These are phyloP conservation scores for Corinectria fuckeliana DNA, from an alignment of 2,329 filamentous ascomycete species.

Conservation along the genomic window DNA sequence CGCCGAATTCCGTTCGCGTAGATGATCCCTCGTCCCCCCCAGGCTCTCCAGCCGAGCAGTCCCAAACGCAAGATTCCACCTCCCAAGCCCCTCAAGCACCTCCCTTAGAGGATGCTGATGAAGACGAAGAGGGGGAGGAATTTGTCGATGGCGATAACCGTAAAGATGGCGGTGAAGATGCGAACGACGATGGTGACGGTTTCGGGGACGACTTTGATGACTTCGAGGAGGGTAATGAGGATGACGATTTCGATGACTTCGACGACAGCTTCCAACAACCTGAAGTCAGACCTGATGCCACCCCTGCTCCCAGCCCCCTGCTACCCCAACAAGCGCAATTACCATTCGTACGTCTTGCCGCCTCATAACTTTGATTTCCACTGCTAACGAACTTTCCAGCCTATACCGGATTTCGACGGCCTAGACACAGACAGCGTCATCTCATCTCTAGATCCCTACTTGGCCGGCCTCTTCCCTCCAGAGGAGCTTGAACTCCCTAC, in stretches of 20 bases:
- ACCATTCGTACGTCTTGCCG: slow-evolving; percentile 51
- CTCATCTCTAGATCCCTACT: slow-evolving; percentile 67
- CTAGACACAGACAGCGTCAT: slow-evolving; percentile 67
- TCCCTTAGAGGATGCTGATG: slow-evolving; percentile 23
- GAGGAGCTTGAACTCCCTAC: slow-evolving; percentile 59
- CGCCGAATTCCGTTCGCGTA: slow-evolving; percentile 32
- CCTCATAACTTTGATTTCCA: background rate
- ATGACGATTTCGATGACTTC: slow-evolving; percentile 71
- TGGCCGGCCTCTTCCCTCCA: slow-evolving; percentile 70
- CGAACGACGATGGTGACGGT: slow-evolving; percentile 50
- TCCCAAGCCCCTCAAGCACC: slow-evolving; percentile 25
- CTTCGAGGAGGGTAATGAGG: slow-evolving; percentile 64
- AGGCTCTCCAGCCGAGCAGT: slow-evolving; percentile 38
- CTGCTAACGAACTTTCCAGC: slow-evolving; percentile 50
- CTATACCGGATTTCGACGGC: slow-evolving; percentile 71
- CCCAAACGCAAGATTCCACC: slow-evolving; percentile 40
- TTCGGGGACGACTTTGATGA: slow-evolving; percentile 69
- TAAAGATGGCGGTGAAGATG: slow-evolving; percentile 33
- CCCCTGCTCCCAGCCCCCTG: slow-evolving; percentile 39
- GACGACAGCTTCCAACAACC: slow-evolving; percentile 73
- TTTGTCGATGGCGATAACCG: background rate
- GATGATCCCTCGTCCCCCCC: slow-evolving; percentile 37
- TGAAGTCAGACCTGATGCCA: slow-evolving; percentile 41
- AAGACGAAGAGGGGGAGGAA: slow-evolving; percentile 35
- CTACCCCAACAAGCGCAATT: slow-evolving; percentile 47